Conservation (phyloP, 2,329 filamentous ascomycete species). For the Alternaria triticimaculans region DNA sequence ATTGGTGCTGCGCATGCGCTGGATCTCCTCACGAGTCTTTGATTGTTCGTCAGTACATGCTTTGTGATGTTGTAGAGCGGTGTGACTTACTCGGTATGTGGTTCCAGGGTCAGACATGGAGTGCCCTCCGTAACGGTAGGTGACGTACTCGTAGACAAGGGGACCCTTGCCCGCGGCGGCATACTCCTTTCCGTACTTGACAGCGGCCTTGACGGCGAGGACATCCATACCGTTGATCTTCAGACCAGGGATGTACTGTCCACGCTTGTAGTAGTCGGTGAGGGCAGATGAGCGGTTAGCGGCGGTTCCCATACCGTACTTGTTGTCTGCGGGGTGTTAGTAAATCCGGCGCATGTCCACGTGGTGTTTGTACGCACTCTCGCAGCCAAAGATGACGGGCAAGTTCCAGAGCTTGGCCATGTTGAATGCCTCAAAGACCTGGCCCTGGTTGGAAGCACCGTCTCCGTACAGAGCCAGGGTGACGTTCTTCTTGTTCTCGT, state of each 20-base stretch:
- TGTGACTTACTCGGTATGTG: conserved; percentile 75
- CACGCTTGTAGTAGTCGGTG: conserved; percentile 99
- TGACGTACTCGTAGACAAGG: conserved; percentile 97
- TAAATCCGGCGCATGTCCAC: background rate
- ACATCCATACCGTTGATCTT: conserved; percentile 99
- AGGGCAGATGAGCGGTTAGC: conserved; percentile 91
- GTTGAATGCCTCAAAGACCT: conserved; percentile 99
- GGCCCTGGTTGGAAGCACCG: conserved; percentile 97
- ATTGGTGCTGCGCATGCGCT: conserved; percentile 98
- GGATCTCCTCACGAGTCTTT: conserved; percentile 93
- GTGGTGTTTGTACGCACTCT: conserved; percentile 71
- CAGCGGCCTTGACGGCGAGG: conserved; percentile 94
- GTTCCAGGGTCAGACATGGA: conserved; percentile 99
- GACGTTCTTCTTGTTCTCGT: conserved; percentile 84
- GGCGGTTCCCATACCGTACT: conserved; percentile 99
- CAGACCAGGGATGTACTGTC: conserved; percentile 98
- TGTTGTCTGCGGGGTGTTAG: conserved; percentile 78
- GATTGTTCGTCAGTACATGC: conserved; percentile 21
- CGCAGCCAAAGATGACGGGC: conserved; percentile 93
- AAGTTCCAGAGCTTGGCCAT: conserved; percentile 99
- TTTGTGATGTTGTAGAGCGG: background rate
- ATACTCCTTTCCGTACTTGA: conserved; percentile 92
- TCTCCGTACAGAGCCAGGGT: conserved; percentile 94
- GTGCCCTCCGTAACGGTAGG: conserved; percentile 98
- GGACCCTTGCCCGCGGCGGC: conserved; percentile 84